phyloP scores from a whole-genome alignment of 2,329 filamentous ascomycete species.

The Pezicula neosporulosa region DNA sequence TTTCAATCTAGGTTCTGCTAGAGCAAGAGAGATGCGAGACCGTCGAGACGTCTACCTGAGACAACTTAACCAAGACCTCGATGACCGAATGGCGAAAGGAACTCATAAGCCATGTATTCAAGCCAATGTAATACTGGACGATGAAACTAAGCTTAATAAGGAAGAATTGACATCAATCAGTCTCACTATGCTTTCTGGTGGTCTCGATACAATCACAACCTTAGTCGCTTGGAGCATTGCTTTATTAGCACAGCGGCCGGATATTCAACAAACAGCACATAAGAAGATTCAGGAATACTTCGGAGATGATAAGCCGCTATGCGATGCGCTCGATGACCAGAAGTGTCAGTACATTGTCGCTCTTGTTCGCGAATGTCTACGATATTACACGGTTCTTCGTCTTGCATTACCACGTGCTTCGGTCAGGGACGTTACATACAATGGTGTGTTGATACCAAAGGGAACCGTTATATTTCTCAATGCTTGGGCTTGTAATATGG shows the following conservation, averaged over 20 bases:
- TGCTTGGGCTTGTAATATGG: conserved; percentile 67
- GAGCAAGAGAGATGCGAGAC: conserved; percentile 55
- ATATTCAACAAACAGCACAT: conserved; percentile 59
- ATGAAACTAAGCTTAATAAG: conserved; percentile 57
- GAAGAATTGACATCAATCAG: conserved; percentile 64
- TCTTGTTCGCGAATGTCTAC: conserved; percentile 57
- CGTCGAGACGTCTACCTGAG: conserved; percentile 59
- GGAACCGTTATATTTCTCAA: conserved; percentile 65
- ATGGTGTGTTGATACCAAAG: conserved; percentile 55
- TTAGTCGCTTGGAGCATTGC: conserved; percentile 63
- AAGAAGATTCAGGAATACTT: conserved; percentile 54
- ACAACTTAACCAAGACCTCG: conserved; percentile 53
- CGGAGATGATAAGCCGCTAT: conserved; percentile 48
- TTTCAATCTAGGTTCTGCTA: conserved; percentile 53
- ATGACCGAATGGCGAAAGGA: conserved; percentile 57
- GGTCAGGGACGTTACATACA: conserved; percentile 55
- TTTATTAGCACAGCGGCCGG: conserved; percentile 53
- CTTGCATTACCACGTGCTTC: conserved; percentile 60
- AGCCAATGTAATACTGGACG: conserved; percentile 61
- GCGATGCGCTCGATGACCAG: conserved; percentile 59
- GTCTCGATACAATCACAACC: conserved; percentile 64
- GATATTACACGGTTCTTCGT: conserved; percentile 61
- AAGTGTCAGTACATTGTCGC: conserved; percentile 62
- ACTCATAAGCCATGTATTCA: conserved; percentile 63
- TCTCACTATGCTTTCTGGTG: conserved; percentile 65